Evolutionary conservation across 805 yeast genomes (phyloP).

Genomic region (Monosporozyma aquatica): DNA sequence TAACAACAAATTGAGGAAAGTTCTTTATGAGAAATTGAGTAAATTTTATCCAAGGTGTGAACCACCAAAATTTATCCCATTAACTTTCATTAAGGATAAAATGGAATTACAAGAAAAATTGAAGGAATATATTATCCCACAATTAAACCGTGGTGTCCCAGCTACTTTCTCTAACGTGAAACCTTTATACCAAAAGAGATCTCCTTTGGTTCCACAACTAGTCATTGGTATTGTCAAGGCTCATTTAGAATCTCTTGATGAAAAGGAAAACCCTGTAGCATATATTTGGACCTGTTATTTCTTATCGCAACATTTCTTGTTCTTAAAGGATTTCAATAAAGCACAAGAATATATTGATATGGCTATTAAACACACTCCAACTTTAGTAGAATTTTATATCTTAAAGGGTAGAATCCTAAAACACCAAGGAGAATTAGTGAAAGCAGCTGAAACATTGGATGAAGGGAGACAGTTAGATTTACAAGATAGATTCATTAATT

Average conservation of each 20-base stretch:
- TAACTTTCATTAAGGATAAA: slow-evolving; percentile 56
- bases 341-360: slow-evolving; percentile 52
- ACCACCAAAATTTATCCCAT: slow-evolving; percentile 69
- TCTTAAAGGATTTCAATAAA: slow-evolving; percentile 39
- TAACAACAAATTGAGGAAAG: slow-evolving; percentile 42
- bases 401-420: slow-evolving; percentile 74
- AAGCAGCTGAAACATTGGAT: slow-evolving; percentile 60
- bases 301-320: slow-evolving; percentile 68
- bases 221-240: slow-evolving; percentile 48
- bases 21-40: slow-evolving; percentile 56
- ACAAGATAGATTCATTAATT: slow-evolving; percentile 86
- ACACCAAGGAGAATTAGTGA: slow-evolving; percentile 49
- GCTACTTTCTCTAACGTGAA: slow-evolving; percentile 81
- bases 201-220: slow-evolving; percentile 29
- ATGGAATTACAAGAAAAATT: slow-evolving; percentile 37
- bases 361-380: slow-evolving; percentile 69
- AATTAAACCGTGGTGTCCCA: slow-evolving; percentile 76
- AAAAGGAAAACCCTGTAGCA: slow-evolving; percentile 30
- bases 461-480: slow-evolving; percentile 68
- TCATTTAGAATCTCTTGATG: slow-evolving; percentile 32
- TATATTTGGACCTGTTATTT: slow-evolving; percentile 63
- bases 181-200: slow-evolving; percentile 54
- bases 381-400: slow-evolving; percentile 72
- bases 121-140: slow-evolving; percentile 45
- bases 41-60: slow-evolving; percentile 76